Evolutionary conservation across 2,329 filamentous ascomycete species (phyloP), one percentile per base, ranked within the genome.

Genomic region (Colletotrichum chrysophilum): DNA sequence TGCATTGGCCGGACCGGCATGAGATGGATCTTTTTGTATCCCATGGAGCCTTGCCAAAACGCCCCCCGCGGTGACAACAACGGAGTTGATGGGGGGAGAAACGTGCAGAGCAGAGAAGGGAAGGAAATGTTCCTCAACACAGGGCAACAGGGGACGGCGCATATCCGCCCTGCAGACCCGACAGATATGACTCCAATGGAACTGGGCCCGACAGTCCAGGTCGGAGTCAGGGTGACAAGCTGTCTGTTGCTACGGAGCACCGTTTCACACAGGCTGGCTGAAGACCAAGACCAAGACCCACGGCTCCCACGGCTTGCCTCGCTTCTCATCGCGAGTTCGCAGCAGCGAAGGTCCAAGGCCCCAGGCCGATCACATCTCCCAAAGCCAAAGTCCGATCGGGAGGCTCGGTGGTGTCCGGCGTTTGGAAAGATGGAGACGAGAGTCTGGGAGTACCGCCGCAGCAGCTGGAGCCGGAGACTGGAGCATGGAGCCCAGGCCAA

Each of bases 401-500:
- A 76, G 65, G 64, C 73, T 76, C 74, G 74, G 74, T 60, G 74
- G 74, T 76, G 74, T 74, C 70, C 70, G 74, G 74, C 70, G 74
- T 74, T 76, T 73, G 74, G 70, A 60, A 65, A 52, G 55, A 58
- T 62, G 55, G 67, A 58, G 26, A 69, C 34, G 48, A 66, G n/a
- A 71, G 70, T 58, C 70, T 74, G 58, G 73, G 74, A 76, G 64
- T 76, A 38, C 65, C 58, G 74, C 48, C 56, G 74, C 48, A 65
- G 18, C 38, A 76, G 58, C 74, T 76, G 70, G 74, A 73, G 70
- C 70, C 48, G 58, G 56, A 64, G 70, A 76, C 32, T 61, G 66
- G 66, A 36, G 26, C 52, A 56, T 75, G 68, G 72, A 66, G 68
- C 61, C 43, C 28, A 69, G 61, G 65, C 65, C 70, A 65, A 74